A percentile compares a stretch with the other conserved stretches of the same genome.
phyloP scores from a whole-genome alignment of 208 protist species.

The Endotrypanum monterogeii region DNA sequence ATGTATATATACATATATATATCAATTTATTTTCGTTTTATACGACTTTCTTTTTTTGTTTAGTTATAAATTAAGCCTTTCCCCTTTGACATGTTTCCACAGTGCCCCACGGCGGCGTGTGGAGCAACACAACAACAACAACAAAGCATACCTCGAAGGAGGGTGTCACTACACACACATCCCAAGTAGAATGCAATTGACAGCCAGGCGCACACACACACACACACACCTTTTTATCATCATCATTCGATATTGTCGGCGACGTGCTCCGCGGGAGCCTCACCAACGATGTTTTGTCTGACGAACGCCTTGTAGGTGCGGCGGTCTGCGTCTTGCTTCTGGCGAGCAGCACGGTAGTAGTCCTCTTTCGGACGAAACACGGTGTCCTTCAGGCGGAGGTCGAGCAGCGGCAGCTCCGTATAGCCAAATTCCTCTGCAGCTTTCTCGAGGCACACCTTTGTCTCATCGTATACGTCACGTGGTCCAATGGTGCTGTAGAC shows the following conservation, averaged over 20 bases:
- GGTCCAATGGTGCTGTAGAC: conserved; percentile 65
- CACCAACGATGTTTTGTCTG: conserved; percentile 42
- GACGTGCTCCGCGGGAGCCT: conserved; percentile 49
- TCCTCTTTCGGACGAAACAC: conserved; percentile 77
- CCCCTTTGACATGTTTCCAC: neutral
- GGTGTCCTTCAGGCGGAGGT: conserved; percentile 75
- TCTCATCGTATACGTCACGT: conserved; percentile 63
- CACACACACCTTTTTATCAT: too few relatives aligned
- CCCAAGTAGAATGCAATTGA: neutral
- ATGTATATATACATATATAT: too few relatives aligned
- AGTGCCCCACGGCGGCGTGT: neutral
- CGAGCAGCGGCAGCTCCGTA: conserved; percentile 63
- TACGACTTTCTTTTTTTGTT: neutral
- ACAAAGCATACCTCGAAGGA: neutral
- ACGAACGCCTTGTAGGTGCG: conserved; percentile 42
- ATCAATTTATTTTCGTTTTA: neutral
- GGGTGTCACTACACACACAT: too few relatives aligned
- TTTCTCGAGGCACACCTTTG: conserved; percentile 42
- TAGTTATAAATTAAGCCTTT: neutral
- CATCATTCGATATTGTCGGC: conserved; percentile 11
- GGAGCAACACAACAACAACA: neutral
- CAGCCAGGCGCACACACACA: too few relatives aligned
- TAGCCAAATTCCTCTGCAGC: conserved; percentile 78
- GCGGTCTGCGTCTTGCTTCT: conserved; percentile 39
- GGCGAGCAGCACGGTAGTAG: conserved; percentile 51